phyloP scores from a whole-genome alignment of 1,284 basidiomycete genomes.

The Marasmius fiardii region DNA sequence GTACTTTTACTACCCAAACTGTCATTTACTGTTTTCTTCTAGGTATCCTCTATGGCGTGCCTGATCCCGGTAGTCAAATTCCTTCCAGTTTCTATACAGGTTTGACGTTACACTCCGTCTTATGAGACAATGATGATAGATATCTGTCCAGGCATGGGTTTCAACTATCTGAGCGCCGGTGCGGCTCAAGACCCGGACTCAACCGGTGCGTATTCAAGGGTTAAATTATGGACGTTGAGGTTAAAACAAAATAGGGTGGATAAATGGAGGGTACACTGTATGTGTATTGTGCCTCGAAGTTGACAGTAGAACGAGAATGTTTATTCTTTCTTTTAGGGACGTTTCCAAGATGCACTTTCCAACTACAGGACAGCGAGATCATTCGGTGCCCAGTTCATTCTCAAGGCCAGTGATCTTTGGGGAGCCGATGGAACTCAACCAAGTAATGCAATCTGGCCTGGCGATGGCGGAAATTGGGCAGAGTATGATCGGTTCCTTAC shows the following conservation, averaged over 20 bases:
- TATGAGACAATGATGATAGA: not conserved
- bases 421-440: slow-evolving; percentile 19
- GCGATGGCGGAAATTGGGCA: slow-evolving; percentile 14
- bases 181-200: slow-evolving; percentile 15
- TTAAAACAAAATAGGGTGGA: slow-evolving; percentile 14
- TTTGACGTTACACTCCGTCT: not conserved
- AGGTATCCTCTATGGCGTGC: slow-evolving; percentile 20
- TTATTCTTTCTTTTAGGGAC: slow-evolving; percentile 3
- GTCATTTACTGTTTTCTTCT: not conserved
- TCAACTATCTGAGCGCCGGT: slow-evolving; percentile 20
- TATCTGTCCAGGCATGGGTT: slow-evolving; percentile 17
- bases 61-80: slow-evolving; percentile 17
- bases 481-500: slow-evolving; percentile 18
- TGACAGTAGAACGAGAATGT: not conserved
- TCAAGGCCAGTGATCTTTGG: slow-evolving; percentile 21
- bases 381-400: slow-evolving; percentile 18
- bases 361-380: slow-evolving; percentile 18
- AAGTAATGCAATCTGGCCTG: slow-evolving; percentile 10
- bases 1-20: no score
- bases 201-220: no score
- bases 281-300: not conserved
- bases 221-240: no score
- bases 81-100: slow-evolving; percentile 17
- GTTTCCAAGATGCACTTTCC: slow-evolving; percentile 18
- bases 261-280: slow-evolving; percentile 18